Conservation (phyloP, 768 basidiomycete genomes). For the Sarcomyxa edulis region DNA sequence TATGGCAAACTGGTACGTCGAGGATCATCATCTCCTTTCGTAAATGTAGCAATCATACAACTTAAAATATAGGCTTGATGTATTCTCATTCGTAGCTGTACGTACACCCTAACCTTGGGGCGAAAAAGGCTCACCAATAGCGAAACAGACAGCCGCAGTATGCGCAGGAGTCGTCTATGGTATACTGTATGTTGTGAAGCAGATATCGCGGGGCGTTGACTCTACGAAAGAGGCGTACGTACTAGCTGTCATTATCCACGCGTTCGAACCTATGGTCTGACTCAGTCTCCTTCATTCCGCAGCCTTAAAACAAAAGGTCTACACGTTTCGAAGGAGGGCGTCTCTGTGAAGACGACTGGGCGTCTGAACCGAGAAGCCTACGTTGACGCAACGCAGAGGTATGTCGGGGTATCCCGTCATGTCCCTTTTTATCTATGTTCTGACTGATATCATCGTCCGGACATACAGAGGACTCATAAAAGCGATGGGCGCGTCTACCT, state of each 20-base stretch:
- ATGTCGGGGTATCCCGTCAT: slow-evolving; percentile 9
- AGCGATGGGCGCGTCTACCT: slow-evolving; percentile 41
- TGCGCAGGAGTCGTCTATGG: slow-evolving; percentile 42
- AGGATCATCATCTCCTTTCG: too few relatives aligned
- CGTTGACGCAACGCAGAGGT: slow-evolving; percentile 73
- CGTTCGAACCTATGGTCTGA: not conserved
- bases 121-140: too few relatives aligned
- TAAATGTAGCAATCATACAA: too few relatives aligned
- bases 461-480: slow-evolving; percentile 45
- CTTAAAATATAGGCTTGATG: too few relatives aligned
- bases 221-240: slow-evolving; percentile 55
- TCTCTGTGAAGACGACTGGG: slow-evolving; percentile 60
- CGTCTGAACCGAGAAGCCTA: slow-evolving; percentile 60
- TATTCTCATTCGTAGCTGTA: too few relatives aligned
- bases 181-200: slow-evolving; percentile 28
- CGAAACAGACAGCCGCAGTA: slow-evolving; percentile 48
- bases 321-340: slow-evolving; percentile 51
- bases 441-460: not conserved
- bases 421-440: not conserved
- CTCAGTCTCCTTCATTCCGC: not conserved
- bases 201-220: slow-evolving; percentile 36
- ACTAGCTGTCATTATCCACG: not conserved
- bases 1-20: too few relatives aligned
- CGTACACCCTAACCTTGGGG: too few relatives aligned
- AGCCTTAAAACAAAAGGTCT: slow-evolving; percentile 57